Base-by-base conservation (phyloP, 1,284 basidiomycete species). In the Ceratobasidium sp. region DNA sequence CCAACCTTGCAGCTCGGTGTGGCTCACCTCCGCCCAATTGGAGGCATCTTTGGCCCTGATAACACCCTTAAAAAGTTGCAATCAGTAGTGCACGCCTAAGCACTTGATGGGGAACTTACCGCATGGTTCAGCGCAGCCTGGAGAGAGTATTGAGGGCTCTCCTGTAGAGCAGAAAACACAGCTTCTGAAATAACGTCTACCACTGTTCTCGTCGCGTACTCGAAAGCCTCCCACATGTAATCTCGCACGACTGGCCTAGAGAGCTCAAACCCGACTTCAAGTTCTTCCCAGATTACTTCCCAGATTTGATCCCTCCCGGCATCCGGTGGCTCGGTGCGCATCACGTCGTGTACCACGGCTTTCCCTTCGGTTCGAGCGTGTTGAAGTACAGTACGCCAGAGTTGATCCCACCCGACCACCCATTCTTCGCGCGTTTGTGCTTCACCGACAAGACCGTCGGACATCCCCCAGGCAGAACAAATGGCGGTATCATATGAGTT, bases 401-500 rank as follows among this genome's bases (percentile, higher is more conserved):
- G 50, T 25, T 22, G 22, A 20, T 53, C 29, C 50, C 50, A 53
- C 20, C 50, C 50, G 13, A 8, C 29, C 20, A 53, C 20, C 50
- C 50, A 53, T 8, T 53, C 50, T 31, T 53, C 50, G 50, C 20
- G 50, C 6, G 50, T 53, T 20, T 53, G 20, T 6, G 50, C 27
- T 8, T 53, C 27, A 25, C 50, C 20, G 20, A 31, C 50, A 32
- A 53, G 50, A 5, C 29, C 50, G 8, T 31, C 27, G 50, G 50
- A 27, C 50, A 53, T 22, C 22, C 50, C 50, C 50, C 50, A 53
- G 7, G 50, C 50, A 31, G 50, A 53, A 7, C 27, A 53, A 25
- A 53, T 53, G 10, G 20, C 50, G 7, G 50, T 27, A 20, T 53
- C 50, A 25, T 53, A 53, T 5, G 50, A 53, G 20, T 22, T 53